A percentile compares a stretch with the other conserved stretches of the same genome.
phyloP scores from a whole-genome alignment of 345 rosid genomes.

The Eucalyptus cloeziana region DNA sequence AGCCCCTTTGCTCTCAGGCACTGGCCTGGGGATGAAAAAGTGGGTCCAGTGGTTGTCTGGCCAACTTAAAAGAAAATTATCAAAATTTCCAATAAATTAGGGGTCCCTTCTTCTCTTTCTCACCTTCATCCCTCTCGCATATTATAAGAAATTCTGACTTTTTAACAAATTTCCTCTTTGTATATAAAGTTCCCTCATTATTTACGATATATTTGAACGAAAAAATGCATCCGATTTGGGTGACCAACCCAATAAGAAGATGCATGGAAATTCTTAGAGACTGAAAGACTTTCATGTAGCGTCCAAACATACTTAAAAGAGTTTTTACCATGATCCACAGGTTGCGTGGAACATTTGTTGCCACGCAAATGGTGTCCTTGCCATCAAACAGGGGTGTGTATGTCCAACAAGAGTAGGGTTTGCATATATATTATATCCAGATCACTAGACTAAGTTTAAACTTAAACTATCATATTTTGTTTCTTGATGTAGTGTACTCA shows the following conservation, averaged over 20 bases:
- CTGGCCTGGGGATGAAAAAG: background rate
- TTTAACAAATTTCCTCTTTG: background rate
- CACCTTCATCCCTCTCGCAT: background rate
- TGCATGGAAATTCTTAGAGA: background rate
- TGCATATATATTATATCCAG: too few species aligned
- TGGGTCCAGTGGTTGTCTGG: accelerated
- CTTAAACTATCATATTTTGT: background rate
- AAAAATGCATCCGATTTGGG: background rate
- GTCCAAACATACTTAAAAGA: background rate
- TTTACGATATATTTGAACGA: background rate
- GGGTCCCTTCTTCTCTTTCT: background rate
- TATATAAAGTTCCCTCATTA: background rate
- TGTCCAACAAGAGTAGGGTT: background rate
- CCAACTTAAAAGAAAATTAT: background rate
- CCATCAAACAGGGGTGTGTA: accelerated
- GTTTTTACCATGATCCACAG: background rate
- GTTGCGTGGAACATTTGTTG: background rate
- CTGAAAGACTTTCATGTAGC: background rate
- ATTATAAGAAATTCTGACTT: background rate
- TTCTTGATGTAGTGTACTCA: background rate
- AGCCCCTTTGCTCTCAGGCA: background rate
- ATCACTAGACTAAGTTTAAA: accelerated
- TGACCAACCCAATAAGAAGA: accelerated
- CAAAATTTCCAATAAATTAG: background rate
- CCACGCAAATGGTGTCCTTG: background rate